Conservation (phyloP, 176 grass and related monocot genomes). For the Zea luxurians region DNA sequence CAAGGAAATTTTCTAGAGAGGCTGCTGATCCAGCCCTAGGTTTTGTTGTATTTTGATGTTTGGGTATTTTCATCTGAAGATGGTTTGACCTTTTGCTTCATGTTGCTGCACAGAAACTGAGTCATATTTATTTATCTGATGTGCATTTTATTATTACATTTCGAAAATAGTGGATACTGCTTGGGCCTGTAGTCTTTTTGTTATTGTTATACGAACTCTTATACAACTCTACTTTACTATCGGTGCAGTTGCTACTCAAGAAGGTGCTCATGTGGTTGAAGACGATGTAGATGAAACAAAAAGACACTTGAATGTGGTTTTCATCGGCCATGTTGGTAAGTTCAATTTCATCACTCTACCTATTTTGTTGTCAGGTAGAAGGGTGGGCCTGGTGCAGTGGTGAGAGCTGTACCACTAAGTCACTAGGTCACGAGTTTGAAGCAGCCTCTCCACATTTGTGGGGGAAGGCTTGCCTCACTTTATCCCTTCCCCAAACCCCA, state of each 20-base stretch:
- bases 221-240: conserved; percentile 8
- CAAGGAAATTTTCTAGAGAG: not conserved
- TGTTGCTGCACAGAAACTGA: conserved; percentile 3
- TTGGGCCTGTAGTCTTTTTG: not conserved
- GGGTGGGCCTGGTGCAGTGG: no score
- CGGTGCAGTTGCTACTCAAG: conserved; percentile 41
- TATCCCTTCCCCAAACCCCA: no score
- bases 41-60: conserved; percentile 17
- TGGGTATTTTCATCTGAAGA: not conserved
- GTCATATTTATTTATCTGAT: not conserved
- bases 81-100: not conserved
- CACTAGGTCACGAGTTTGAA: no score
- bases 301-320: conserved; percentile 91
- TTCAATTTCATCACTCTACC: conserved; percentile 19
- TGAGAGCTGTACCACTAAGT: no score
- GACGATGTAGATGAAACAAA: conserved; percentile 57
- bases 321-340: conserved; percentile 94
- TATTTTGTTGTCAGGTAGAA: no score
- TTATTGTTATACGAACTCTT: conserved; percentile 4
- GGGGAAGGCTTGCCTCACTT: no score
- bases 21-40: not conserved
- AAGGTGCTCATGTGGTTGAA: conserved; percentile 47
- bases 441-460: no score
- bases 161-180: not conserved
- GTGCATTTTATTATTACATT: not conserved